Conservation (phyloP, 768 basidiomycete genomes). For the Hydnomerulius pinastri region DNA sequence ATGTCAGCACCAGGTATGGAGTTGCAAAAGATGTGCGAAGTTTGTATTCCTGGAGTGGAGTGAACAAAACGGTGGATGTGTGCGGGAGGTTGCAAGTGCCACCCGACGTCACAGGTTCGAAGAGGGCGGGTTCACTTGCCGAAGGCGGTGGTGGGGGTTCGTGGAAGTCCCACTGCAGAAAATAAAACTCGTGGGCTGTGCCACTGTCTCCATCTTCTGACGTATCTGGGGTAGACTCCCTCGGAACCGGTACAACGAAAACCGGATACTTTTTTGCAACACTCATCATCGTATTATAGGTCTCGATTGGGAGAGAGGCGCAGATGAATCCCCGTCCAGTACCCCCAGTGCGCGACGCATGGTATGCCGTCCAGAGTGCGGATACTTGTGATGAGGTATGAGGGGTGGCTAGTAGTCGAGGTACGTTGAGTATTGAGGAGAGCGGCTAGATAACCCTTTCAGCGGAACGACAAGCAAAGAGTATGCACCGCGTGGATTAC, state of each 20-base stretch:
- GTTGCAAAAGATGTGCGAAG: constrained; percentile 80
- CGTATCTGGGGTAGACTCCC: constrained; percentile 35
- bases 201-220: constrained; percentile 35
- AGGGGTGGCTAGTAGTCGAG: constrained; percentile 62
- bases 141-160: constrained; percentile 63
- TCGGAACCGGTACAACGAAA: constrained; percentile 83
- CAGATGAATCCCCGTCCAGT: constrained; percentile 86
- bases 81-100: constrained; percentile 43
- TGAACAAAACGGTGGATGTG: constrained; percentile 83
- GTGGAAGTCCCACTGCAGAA: constrained; percentile 90
- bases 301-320: constrained; percentile 72
- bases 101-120: constrained; percentile 35
- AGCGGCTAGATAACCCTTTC: constrained; percentile 58
- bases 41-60: constrained; percentile 94
- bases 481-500: background rate
- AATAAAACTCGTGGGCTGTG: constrained; percentile 74
- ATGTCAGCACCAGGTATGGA: constrained; percentile 86
- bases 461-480: background rate
- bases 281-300: constrained; percentile 70
- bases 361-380: constrained; percentile 88
- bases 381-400: constrained; percentile 76
- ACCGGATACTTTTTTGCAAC: constrained; percentile 67
- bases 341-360: constrained; percentile 75
- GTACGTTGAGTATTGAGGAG: constrained; percentile 75
- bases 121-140: constrained; percentile 43